phyloP scores from a whole-genome alignment of 805 yeast genomes.

The Hanseniaspora singularis region DNA sequence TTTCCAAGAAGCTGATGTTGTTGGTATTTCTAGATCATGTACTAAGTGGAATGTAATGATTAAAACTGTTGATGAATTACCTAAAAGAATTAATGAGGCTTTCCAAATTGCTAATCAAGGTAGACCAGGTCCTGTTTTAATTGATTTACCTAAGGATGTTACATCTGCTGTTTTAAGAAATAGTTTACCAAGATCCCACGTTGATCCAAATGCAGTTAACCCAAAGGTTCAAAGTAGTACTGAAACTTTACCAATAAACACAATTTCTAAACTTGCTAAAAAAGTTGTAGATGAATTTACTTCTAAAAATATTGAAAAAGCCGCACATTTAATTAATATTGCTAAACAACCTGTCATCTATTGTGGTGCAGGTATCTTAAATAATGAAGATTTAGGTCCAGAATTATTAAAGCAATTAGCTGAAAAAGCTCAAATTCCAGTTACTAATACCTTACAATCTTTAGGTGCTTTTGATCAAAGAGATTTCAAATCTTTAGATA shows the following conservation, averaged over 20 bases:
- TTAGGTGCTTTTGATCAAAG: conserved; percentile 89
- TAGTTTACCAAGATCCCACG: conserved; percentile 69
- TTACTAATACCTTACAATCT: conserved; percentile 89
- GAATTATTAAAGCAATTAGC: conserved; percentile 65
- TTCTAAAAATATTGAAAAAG: conserved; percentile 55
- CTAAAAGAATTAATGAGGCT: conserved; percentile 92
- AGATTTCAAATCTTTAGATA: conserved; percentile 80
- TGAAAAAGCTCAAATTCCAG: conserved; percentile 86
- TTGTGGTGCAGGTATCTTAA: conserved; percentile 84
- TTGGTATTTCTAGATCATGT: conserved; percentile 93
- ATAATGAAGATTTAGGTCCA: conserved; percentile 67
- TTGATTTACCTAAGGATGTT: conserved; percentile 95
- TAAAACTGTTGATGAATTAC: conserved; percentile 83
- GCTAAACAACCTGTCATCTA: conserved; percentile 84
- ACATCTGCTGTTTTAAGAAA: conserved; percentile 80
- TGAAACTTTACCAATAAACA: conserved; percentile 58
- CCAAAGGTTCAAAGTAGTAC: conserved; percentile 45
- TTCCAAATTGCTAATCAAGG: conserved; percentile 93
- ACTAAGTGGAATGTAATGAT: conserved; percentile 99
- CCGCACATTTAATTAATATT: conserved; percentile 64
- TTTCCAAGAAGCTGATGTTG: conserved; percentile 97
- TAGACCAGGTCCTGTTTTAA: conserved; percentile 96
- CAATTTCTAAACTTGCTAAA: conserved; percentile 58
- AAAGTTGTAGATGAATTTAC: conserved; percentile 65
- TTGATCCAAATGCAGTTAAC: conserved; percentile 62